Percentiles rank a stretch among this genome's conserved stretches.
Evolutionary conservation across 257 asterid genomes (phyloP).

Genomic region (Fraxinus pennsylvanica): DNA sequence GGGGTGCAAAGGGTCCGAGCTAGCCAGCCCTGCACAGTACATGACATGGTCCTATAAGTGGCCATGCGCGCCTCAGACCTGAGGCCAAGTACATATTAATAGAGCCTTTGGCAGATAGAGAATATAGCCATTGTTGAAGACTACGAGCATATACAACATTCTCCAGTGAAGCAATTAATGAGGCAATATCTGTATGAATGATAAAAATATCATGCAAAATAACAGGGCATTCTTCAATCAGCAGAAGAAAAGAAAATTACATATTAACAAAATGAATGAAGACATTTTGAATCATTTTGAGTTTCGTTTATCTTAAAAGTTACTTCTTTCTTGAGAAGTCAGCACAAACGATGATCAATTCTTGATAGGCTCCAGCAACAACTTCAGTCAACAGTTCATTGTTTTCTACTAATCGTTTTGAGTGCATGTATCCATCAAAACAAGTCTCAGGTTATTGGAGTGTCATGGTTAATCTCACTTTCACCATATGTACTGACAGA

Average conservation of each 20-base stretch:
- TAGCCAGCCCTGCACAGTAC: too few relatives aligned
- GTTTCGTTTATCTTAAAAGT: not conserved
- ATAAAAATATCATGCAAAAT: conserved; percentile 10
- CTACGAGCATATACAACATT: not conserved
- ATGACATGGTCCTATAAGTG: too few relatives aligned
- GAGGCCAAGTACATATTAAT: too few relatives aligned
- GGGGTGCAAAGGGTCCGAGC: too few relatives aligned
- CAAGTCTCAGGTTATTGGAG: conserved; percentile 41
- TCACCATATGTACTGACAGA: conserved; percentile 9
- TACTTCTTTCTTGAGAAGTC: conserved; percentile 22
- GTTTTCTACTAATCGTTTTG: conserved; percentile 22
- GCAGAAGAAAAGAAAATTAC: conserved; percentile 31
- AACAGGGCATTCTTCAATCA: conserved; percentile 29
- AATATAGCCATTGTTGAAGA: not conserved
- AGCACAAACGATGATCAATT: conserved; percentile 8
- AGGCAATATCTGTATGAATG: conserved; percentile 31
- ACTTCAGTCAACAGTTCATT: conserved; percentile 22
- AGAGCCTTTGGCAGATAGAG: not conserved
- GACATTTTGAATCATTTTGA: conserved; percentile 27
- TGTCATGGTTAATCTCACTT: conserved; percentile 29
- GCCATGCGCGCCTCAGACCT: too few relatives aligned
- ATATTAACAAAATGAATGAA: conserved; percentile 59
- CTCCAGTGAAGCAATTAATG: conserved; percentile 8
- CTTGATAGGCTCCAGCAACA: conserved; percentile 22
- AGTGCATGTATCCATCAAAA: conserved; percentile 33